A percentile compares a stretch with the other conserved stretches of the same genome.
phyloP scores from a whole-genome alignment of 2,329 filamentous ascomycete species.

The Capronia americana region DNA sequence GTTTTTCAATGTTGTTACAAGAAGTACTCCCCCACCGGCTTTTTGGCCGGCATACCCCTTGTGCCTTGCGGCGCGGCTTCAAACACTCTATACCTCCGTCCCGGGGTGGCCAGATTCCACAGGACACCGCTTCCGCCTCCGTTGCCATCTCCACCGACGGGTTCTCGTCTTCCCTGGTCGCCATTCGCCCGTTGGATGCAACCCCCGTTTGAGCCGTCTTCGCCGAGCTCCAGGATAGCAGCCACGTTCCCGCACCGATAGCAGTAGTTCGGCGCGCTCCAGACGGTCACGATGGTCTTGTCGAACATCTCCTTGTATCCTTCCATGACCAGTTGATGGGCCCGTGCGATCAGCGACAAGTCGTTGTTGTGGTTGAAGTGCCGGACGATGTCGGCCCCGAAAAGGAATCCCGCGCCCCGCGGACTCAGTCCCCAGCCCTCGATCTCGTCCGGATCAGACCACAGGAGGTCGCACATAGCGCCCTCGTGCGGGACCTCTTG shows the following conservation, averaged over 20 bases:
- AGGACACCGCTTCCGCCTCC: conserved; percentile 33
- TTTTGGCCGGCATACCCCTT: conserved; percentile 97
- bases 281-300: conserved; percentile 94
- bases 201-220: conserved; percentile 62
- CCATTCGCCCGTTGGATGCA: conserved; percentile 51
- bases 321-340: conserved; percentile 98
- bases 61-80: conserved; percentile 96
- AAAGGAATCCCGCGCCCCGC: conserved; percentile 92
- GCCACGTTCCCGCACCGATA: conserved; percentile 96
- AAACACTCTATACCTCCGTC: conserved; percentile 90
- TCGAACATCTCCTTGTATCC: conserved; percentile 99
- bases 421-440: conserved; percentile 96
- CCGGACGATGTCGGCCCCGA: conserved; percentile 94
- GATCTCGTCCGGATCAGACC: conserved; percentile 98
- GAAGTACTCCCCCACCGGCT: conserved; percentile 97
- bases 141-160: conserved; percentile 35
- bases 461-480: conserved; percentile 97
- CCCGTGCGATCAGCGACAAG: conserved; percentile 86
- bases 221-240: conserved; percentile 85
- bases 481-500: conserved; percentile 98
- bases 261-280: conserved; percentile 96
- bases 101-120: conserved; percentile 67
- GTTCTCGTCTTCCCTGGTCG: conserved; percentile 50
- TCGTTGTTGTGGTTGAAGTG: conserved; percentile 95
- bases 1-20: conserved; percentile 53